A percentile compares a stretch with the other conserved stretches of the same genome.
Conservation (phyloP, 345 rosid genomes). For the Dipteronia sinensis region DNA sequence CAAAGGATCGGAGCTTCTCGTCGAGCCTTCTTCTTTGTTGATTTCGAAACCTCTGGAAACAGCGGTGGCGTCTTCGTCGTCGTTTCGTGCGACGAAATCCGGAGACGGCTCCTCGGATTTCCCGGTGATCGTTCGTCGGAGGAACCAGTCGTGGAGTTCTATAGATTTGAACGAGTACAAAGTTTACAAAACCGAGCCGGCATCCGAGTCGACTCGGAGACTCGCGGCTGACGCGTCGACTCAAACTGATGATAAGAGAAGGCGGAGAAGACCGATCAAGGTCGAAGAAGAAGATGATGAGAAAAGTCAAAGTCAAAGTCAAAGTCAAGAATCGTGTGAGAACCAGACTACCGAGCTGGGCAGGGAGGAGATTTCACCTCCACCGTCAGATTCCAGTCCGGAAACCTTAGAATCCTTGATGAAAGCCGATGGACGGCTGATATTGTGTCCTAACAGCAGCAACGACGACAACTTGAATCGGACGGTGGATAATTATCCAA, state of each 20-base stretch:
- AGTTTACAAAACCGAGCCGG: slow-evolving; percentile 65
- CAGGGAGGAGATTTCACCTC: slow-evolving; percentile 90
- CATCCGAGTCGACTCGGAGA: slow-evolving; percentile 48
- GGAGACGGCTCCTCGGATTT: slow-evolving; percentile 30
- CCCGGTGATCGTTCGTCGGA: slow-evolving; percentile 47
- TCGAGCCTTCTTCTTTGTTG: slow-evolving; percentile 43
- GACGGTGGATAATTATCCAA: slow-evolving; percentile 42
- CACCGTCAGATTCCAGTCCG: slow-evolving; percentile 96
- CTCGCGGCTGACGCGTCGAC: slow-evolving; percentile 89
- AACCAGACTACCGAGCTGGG: slow-evolving; percentile 57
- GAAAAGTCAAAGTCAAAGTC: slow-evolving; percentile 25
- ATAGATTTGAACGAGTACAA: slow-evolving; percentile 77
- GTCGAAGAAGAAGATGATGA: slow-evolving; percentile 39
- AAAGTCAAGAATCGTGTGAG: slow-evolving; percentile 31
- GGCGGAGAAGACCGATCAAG: slow-evolving; percentile 51
- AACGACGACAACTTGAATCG: slow-evolving; percentile 42
- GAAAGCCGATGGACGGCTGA: slow-evolving; percentile 75
- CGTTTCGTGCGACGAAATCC: slow-evolving; percentile 49
- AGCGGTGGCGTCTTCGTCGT: slow-evolving; percentile 49
- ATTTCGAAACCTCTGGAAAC: slow-evolving; percentile 42
- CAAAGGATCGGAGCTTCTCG: slow-evolving; percentile 87
- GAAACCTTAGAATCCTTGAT: slow-evolving; percentile 83
- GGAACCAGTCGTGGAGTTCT: slow-evolving; percentile 89
- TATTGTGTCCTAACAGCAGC: slow-evolving; percentile 29
- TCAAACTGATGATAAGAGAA: slow-evolving; percentile 72